These are phyloP conservation scores for Entomophthora muscae DNA, from an alignment of 371 early-diverging fungal genomes.

Conservation along the genomic window DNA sequence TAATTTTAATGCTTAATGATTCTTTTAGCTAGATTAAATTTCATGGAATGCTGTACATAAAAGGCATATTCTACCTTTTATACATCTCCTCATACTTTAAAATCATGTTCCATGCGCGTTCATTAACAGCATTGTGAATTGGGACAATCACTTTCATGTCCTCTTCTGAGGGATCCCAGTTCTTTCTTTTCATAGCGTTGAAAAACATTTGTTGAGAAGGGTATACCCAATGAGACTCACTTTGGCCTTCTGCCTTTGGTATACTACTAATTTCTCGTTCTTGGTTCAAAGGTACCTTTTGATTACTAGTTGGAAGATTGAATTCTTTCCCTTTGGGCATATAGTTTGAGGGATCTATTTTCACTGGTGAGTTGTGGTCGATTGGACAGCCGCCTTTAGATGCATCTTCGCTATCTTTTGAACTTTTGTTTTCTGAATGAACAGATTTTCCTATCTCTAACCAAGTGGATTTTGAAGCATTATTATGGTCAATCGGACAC, in stretches of 20 bases:
- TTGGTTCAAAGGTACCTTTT: neutral
- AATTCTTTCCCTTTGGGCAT: neutral
- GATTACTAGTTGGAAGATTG: neutral
- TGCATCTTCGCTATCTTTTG: neutral
- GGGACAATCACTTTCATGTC: conserved; percentile 84
- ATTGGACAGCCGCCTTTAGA: neutral
- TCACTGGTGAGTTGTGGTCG: neutral
- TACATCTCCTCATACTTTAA: conserved; percentile 76
- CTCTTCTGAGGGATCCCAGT: conserved; percentile 79
- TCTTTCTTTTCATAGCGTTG: conserved; percentile 85
- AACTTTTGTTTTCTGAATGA: neutral
- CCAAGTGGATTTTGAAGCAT: neutral
- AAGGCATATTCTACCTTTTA: conserved; percentile 38
- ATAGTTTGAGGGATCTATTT: neutral
- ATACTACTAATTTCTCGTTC: conserved; percentile 34
- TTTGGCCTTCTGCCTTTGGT: conserved; percentile 21
- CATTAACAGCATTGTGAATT: conserved; percentile 94
- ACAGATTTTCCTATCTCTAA: neutral
- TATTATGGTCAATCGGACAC: neutral
- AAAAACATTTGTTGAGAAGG: conserved; percentile 93
- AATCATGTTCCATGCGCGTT: conserved; percentile 85
- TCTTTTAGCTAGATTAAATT: no score
- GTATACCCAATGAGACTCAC: conserved; percentile 59
- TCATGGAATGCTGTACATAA: no score
- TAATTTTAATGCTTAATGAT: no score